phyloP scores from a whole-genome alignment of 441 rosid genomes.

The Mallotus repandus region DNA sequence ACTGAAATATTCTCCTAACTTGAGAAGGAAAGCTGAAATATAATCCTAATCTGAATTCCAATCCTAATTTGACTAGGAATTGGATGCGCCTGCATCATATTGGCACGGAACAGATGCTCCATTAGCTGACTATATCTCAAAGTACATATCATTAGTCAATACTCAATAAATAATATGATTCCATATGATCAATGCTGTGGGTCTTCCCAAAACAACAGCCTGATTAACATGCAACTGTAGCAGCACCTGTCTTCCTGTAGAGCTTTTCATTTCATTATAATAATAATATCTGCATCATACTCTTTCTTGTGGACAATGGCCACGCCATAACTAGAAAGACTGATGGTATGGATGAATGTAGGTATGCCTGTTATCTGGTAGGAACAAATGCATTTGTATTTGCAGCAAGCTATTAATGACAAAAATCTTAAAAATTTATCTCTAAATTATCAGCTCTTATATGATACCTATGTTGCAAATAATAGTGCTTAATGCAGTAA shows the following conservation, averaged over 20 bases:
- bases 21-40: too few species aligned
- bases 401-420: not conserved
- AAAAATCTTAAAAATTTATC: not conserved
- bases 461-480: not conserved
- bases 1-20: too few species aligned
- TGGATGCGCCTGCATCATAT: too few species aligned
- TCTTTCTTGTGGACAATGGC: not conserved
- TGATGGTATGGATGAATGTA: not conserved
- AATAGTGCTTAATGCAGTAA: not conserved
- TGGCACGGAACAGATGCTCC: not conserved
- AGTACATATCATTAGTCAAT: not conserved
- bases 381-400: not conserved
- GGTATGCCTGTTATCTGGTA: too few species aligned
- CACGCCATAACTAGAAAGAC: not conserved
- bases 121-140: not conserved
- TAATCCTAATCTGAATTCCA: too few species aligned
- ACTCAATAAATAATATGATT: not conserved
- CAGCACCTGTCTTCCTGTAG: not conserved
- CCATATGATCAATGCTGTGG: not conserved
- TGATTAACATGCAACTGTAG: not conserved
- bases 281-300: not conserved
- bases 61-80: too few species aligned
- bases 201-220: conserved; percentile 3
- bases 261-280: conserved; percentile 1
- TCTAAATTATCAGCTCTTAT: not conserved